A percentile compares a stretch with the other conserved stretches of the same genome.
Evolutionary conservation across 2,329 filamentous ascomycete genomes (phyloP).

Genomic region (Dactylellina sp.): DNA sequence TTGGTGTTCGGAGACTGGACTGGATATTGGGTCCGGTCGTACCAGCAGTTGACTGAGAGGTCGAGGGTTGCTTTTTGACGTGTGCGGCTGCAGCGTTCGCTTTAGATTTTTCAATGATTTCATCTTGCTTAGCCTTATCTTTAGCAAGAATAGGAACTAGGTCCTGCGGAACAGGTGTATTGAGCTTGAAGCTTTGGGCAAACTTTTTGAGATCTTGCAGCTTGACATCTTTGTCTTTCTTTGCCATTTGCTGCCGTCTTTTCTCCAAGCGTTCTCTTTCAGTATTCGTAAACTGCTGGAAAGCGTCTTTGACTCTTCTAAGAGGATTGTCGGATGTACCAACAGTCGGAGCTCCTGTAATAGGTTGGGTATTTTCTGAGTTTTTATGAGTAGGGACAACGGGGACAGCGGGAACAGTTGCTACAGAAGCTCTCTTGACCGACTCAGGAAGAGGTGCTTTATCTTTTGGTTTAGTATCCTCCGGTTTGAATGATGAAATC

Average conservation of each 20-base stretch:
- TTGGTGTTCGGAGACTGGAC: slow-evolving; percentile 44
- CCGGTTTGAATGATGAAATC: slow-evolving; percentile 51
- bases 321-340: slow-evolving; percentile 54
- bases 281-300: slow-evolving; percentile 73
- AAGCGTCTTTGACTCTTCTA: slow-evolving; percentile 69
- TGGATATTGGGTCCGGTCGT: slow-evolving; percentile 21
- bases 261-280: slow-evolving; percentile 72
- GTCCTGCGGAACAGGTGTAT: slow-evolving; percentile 90
- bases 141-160: slow-evolving; percentile 95
- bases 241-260: slow-evolving; percentile 64
- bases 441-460: slow-evolving; percentile 61
- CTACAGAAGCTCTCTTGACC: slow-evolving; percentile 54
- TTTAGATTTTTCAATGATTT: slow-evolving; percentile 84
- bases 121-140: slow-evolving; percentile 91
- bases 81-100: slow-evolving; percentile 60
- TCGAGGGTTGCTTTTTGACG: slow-evolving; percentile 44
- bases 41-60: slow-evolving; percentile 31
- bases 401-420: slow-evolving; percentile 42
- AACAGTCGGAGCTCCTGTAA: slow-evolving; percentile 1
- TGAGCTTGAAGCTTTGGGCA: slow-evolving; percentile 90
- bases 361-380: slow-evolving; percentile 30
- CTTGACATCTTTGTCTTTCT: slow-evolving; percentile 87
- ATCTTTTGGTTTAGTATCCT: slow-evolving; percentile 62
- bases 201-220: slow-evolving; percentile 96
- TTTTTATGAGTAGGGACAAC: slow-evolving; percentile 52